Evolutionary conservation across 1,284 basidiomycete genomes (phyloP).

Genomic region (Stereum hirsutum): DNA sequence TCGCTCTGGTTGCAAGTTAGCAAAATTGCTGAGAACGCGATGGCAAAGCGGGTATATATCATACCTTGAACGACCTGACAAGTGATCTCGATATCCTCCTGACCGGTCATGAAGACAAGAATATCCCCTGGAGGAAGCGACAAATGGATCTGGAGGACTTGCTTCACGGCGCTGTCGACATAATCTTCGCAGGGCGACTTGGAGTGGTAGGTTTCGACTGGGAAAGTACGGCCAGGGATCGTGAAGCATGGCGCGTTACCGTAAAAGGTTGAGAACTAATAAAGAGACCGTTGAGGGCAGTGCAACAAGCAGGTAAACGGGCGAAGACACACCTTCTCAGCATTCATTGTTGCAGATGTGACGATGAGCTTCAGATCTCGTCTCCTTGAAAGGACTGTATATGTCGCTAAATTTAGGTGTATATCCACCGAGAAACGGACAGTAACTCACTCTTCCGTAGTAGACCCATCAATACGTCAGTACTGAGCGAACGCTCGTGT

Average conservation of each 20-base stretch:
- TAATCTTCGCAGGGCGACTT: conserved; percentile 99
- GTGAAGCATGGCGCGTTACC: conserved; percentile 94
- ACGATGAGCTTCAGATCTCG: conserved; percentile 95
- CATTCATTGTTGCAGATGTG: conserved; percentile 98
- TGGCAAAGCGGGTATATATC: conserved; percentile 22
- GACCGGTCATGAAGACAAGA: conserved; percentile 99
- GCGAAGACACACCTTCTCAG: conserved; percentile 67
- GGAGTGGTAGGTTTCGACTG: conserved; percentile 92
- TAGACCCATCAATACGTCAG: conserved; percentile 95
- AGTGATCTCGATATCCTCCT: conserved; percentile 97
- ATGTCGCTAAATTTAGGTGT: not conserved
- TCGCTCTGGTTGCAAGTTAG: conserved; percentile 60
- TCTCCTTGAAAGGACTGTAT: conserved; percentile 77
- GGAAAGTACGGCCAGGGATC: conserved; percentile 97
- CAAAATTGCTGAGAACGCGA: conserved; percentile 17
- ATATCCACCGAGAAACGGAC: conserved; percentile 9
- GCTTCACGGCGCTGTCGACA: conserved; percentile 96
- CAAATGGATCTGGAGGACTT: conserved; percentile 93
- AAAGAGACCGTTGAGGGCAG: conserved; percentile 2
- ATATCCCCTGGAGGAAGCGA: conserved; percentile 94
- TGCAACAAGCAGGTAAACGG: not conserved
- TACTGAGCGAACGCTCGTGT: conserved; percentile 92
- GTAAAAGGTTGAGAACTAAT: conserved; percentile 88
- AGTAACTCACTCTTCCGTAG: conserved; percentile 74
- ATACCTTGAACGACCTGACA: conserved; percentile 84